Base-by-base conservation (phyloP, 116 monocot species). In the Cymodocea nodosa region DNA sequence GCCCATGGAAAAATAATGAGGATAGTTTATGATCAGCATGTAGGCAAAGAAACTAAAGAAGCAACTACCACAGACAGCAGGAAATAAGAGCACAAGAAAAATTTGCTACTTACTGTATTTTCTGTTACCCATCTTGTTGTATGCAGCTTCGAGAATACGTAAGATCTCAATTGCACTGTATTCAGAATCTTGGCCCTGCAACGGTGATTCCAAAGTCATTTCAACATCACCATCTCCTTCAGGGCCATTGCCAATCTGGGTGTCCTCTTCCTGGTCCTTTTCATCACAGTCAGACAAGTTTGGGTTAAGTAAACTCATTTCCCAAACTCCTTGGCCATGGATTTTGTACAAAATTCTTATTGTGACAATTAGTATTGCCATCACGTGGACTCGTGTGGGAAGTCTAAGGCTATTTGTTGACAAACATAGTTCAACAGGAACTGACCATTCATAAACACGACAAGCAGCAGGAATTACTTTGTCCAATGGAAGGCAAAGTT, bases 311-410 rank as follows among this genome's bases (percentile, higher is more conserved):
- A 78, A 66, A 59, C 72, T 79, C 68, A 17, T 82, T 65, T 98
- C 98, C 98, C 98, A 98, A n/a, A 59, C 70, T 37, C 98, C 92
- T 55, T 84, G 74, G 15, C 89, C 92, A 53, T 98, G 79, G 25
- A 98, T 79, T 57, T 78, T 78, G 53, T 86, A 88, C 53, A 98
- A 63, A 30, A 92, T 80, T n/a, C 98, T 78, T 62, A 98, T 65
- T 5, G 83, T 59, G 12, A 98, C 82, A 57, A 98, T 79, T 60
- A 98, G n/a, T 24, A 91, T 82, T 37, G 98, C 64, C 92, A 91
- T 88, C 40, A 92, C 85, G 74, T 75, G 81, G 36, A 77, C 88
- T 52, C 85, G 82, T 56, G 89, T 82, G 22, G 98, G 92, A 71
- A 85, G 73, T 23, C 73, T 76, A 56, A 48, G 63, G 9, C 51